Evolutionary conservation across 2,329 filamentous ascomycete species (phyloP), one percentile per base, ranked within the genome.

Genomic region (Aspergillus vadensis): DNA sequence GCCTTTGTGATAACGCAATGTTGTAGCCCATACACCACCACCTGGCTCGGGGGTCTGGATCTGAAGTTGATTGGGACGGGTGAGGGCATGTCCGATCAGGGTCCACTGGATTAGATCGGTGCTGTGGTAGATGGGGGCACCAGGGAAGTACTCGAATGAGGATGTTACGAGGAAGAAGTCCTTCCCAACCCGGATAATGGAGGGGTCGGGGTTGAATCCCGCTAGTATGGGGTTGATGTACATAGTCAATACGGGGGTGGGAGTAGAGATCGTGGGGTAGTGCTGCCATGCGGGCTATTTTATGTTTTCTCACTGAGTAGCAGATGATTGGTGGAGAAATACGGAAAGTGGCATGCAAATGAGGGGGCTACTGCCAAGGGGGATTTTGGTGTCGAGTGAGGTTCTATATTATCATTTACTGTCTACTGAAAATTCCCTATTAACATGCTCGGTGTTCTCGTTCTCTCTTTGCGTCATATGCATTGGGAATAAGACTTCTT

Each of bases 121-220:
- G 19, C 82, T 85, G 25, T 85, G 80, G 66, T 88, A 86, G 59
- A 88, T 84, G 14, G 85, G 83, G n/a, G 82, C 81, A 4, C 84
- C 85, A 0, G 85, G 86, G 61, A 85, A 87, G 70, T 81, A 85
- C 69, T 88, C 85, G 59, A 88, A 88, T 0, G 84, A 85, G 0
- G 85, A 88, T 4, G 84, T 88, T 39, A 82, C 83, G 27, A 88
- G 79, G 70, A 84, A 88, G 69, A 83, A 88, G 65, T 83, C 80
- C 44, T 77, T 65, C 7, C 74, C 75, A 19, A 84, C 80, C 3
- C 82, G 75, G 10, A 84, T 64, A 41, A 85, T 79, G 0, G 85
- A 86, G 0, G 86, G 86, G 63, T 88, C 86, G 5, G 86, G 84
- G 58, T 88, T 87, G 75, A 86, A 88, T 23, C 86, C 85, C 2